Evolutionary conservation across 192 early-diverging fungal species (phyloP), one percentile per base, ranked within the genome.

Genomic region (Entophlyctis luteolus): DNA sequence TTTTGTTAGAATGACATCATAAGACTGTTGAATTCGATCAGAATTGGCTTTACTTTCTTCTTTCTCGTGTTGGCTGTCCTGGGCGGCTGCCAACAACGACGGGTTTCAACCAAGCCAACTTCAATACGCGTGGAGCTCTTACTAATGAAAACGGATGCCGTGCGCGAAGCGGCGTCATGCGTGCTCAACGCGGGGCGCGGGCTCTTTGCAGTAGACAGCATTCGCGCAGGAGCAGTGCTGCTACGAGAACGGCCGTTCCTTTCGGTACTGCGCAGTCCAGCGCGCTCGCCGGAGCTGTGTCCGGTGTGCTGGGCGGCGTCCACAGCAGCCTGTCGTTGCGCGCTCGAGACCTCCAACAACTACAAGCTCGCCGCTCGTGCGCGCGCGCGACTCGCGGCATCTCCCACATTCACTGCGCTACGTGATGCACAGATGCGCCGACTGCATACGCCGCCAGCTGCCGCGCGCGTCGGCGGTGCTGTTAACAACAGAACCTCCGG

Each of bases 401-500:
- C 25, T 10, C 63, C 48, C 4, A 52, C 47, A 10, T 66, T 55
- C 36, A 23, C 2, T 36, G 37, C 4, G 4, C 50, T 66, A 5
- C 28, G 45, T 23, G 36, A 3, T 16, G 5, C n/a, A 37, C 63
- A 66, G 4, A 16, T 14, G 14, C 4, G 16, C n/a, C 18, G 36
- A 12, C 63, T 66, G 1, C 55, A 35, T 12, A 12, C 39, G n/a
- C 10, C n/a, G 10, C 10, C 10, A 8, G 39, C 39, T n/a, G 39
- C 8, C n/a, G 8, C 39, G 10, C 8, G 10, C 39, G 39, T n/a
- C n/a, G n/a, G n/a, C n/a, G n/a, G 4, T 34, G 50, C 28, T 14
- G 18, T 20, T 3, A 66, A 20, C 50, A 52, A 52, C 28, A 52
- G 33, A 52, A 52, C 52, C 23, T n/a, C n/a, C n/a, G 63, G 63